These are phyloP conservation scores for Dioscorea cayenensis DNA, from an alignment of 116 monocot genomes.

Conservation along the genomic window DNA sequence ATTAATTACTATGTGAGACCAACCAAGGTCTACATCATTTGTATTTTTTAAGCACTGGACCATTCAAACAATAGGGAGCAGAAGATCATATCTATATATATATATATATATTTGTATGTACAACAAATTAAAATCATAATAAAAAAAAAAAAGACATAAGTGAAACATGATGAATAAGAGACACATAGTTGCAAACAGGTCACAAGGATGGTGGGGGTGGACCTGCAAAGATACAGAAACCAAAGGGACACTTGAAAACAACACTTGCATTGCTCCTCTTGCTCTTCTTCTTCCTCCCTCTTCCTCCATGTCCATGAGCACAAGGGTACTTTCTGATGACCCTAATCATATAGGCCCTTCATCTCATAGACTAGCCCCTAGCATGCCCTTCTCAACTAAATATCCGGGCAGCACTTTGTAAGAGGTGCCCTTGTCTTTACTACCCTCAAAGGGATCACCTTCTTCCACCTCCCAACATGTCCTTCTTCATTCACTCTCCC, in stretches of 20 bases:
- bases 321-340: constrained; percentile 7
- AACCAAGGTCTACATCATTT: no score
- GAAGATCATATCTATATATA: no score
- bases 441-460: constrained; percentile 22
- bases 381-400: constrained; percentile 56
- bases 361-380: constrained; percentile 17
- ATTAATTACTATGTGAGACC: no score
- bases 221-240: neutral
- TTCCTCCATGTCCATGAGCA: neutral
- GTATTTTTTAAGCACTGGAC: no score
- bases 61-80: no score
- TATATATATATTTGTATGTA: no score
- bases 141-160: no score
- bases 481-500: neutral
- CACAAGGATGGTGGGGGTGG: no score
- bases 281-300: no score
- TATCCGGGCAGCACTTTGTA: constrained; percentile 53
- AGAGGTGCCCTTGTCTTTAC: constrained; percentile 86
- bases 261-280: neutral
- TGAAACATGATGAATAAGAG: no score
- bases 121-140: no score
- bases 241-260: constrained; percentile 8
- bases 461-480: neutral
- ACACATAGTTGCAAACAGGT: no score
- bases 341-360: constrained; percentile 13